Evolutionary conservation across 1,139 yeast species (phyloP).

Genomic region (Starmera stellimalicola): DNA sequence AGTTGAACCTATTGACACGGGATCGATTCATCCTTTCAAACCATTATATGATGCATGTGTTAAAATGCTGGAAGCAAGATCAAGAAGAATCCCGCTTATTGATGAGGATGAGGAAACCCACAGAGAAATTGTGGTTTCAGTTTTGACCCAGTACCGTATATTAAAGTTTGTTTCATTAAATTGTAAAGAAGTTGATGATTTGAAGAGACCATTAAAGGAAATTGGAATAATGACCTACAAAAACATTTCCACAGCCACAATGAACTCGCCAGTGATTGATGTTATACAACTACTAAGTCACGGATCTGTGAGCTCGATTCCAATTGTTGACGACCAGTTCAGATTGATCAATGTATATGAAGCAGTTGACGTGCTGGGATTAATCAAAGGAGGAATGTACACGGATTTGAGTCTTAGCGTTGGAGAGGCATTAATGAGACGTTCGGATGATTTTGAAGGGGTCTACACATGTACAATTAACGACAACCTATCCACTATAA

Average conservation of each 20-base stretch:
- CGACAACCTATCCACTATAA: constrained; percentile 81
- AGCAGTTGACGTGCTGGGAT: constrained; percentile 87
- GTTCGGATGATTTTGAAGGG: constrained; percentile 96
- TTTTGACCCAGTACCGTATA: constrained; percentile 92
- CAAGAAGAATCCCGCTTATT: constrained; percentile 88
- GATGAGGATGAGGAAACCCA: constrained; percentile 91
- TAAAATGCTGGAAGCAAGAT: constrained; percentile 80
- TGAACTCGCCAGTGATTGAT: constrained; percentile 91
- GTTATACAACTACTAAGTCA: constrained; percentile 78
- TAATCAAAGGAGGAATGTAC: constrained; percentile 91
- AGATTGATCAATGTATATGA: constrained; percentile 85
- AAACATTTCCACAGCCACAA: constrained; percentile 67
- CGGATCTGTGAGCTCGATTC: constrained; percentile 81
- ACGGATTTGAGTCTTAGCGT: constrained; percentile 86
- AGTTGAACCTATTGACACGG: constrained; percentile 80
- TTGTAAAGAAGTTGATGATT: constrained; percentile 87
- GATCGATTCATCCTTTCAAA: constrained; percentile 85
- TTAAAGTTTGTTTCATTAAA: constrained; percentile 91
- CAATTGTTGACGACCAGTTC: constrained; percentile 70
- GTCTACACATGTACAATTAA: constrained; percentile 90
- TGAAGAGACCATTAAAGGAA: constrained; percentile 66
- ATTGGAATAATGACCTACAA: constrained; percentile 54
- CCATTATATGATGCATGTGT: constrained; percentile 90
- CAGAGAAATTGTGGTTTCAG: constrained; percentile 90
- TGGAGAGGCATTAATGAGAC: constrained; percentile 90